Evolutionary conservation across 768 basidiomycete genomes (phyloP), one percentile per base, ranked within the genome.

Genomic region (Tephrocybe sp.): DNA sequence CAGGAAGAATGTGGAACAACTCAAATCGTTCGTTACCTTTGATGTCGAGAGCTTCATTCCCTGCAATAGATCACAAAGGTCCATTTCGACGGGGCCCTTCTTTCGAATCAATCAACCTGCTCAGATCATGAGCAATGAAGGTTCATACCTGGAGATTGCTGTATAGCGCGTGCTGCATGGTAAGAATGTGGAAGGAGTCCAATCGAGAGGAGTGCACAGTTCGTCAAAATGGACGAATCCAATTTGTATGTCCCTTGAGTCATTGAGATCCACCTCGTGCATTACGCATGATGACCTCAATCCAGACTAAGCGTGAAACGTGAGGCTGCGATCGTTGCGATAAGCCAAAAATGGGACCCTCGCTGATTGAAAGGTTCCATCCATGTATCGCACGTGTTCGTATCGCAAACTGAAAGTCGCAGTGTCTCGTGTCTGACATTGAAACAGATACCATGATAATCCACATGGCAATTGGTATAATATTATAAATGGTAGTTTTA

Each of bases 11-110:
- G 64, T 60, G 23, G 14, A 26, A 9, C n/a, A n/a, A n/a, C n/a
- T n/a, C n/a, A 14, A 13, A 39, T 34, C 48, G 62, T 68, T 61
- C 71, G 66, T 64, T 58, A 62, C 67, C 63, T 71, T 51, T 48
- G 62, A 56, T 51, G 55, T 44, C 2, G 67, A 56, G 32, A 65
- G 53, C 43, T 73, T 75, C 76, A 84, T 74, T 13, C 72, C 71
- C 44, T 77, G 74, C 33, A 84, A 51, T 0, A 83, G 66, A 41
- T 73, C 70, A 60, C 82, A 83, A 22, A 84, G 68, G 62, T 83
- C 78, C 51, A 77, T 63, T 45, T 77, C 74, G 51, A 63, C 51
- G 13, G 63, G 55, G 46, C 43, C 23, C 48, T 34, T 23, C 20
- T 5, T 12, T 14, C 16, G 31, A 11, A 12, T 53, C 31, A 31